A percentile compares a stretch with the other conserved stretches of the same genome.
Conservation (phyloP, 1,139 yeast species). For the Candida albicans region DNA sequence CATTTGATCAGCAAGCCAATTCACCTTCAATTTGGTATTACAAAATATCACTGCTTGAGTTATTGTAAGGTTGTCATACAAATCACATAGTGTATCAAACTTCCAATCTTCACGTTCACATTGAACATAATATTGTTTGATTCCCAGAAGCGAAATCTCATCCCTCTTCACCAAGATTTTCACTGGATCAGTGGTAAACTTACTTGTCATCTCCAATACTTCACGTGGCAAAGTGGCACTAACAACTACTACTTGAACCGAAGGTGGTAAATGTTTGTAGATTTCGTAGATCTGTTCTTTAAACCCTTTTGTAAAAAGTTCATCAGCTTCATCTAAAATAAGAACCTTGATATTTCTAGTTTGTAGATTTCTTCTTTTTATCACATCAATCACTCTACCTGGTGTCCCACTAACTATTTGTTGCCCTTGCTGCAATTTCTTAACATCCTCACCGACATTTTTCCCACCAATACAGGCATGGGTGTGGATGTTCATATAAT, state of each 20-base stretch:
- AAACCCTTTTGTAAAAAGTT: slow-evolving; percentile 84
- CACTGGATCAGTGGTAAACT: slow-evolving; percentile 88
- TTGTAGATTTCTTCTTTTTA: slow-evolving; percentile 68
- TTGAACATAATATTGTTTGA: slow-evolving; percentile 81
- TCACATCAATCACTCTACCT: slow-evolving; percentile 87
- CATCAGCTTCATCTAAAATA: slow-evolving; percentile 94
- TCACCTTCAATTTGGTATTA: slow-evolving; percentile 88
- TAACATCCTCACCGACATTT: slow-evolving; percentile 76
- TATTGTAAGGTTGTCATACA: slow-evolving; percentile 90
- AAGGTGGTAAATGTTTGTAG: slow-evolving; percentile 73
- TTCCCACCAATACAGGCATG: slow-evolving; percentile 96
- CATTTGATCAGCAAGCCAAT: slow-evolving; percentile 84
- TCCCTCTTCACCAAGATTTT: slow-evolving; percentile 89
- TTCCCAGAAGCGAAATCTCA: slow-evolving; percentile 85
- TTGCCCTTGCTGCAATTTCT: slow-evolving; percentile 71
- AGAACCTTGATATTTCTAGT: slow-evolving; percentile 78
- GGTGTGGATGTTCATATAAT: slow-evolving; percentile 77
- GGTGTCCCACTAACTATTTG: slow-evolving; percentile 98
- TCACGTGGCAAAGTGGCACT: slow-evolving; percentile 90
- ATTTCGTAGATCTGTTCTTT: slow-evolving; percentile 91
- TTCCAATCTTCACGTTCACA: slow-evolving; percentile 95
- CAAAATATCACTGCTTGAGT: slow-evolving; percentile 97
- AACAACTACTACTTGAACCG: slow-evolving; percentile 88
- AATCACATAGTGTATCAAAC: slow-evolving; percentile 88
- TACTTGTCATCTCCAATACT: slow-evolving; percentile 80